These are phyloP conservation scores for Candida tetrigidarum DNA, from an alignment of 1,139 yeast genomes.

Conservation along the genomic window DNA sequence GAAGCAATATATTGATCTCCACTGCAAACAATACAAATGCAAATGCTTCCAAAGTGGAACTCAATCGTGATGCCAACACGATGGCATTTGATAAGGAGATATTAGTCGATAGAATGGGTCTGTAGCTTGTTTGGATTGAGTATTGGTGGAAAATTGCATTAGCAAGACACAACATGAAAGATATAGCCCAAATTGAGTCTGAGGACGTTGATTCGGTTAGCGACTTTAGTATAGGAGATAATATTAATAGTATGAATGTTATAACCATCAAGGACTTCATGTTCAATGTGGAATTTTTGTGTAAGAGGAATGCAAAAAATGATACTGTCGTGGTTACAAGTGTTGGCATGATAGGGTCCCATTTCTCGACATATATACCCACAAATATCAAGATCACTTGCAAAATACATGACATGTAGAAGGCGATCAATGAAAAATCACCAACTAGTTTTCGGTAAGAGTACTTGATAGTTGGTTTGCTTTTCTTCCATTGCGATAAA, in stretches of 20 bases:
- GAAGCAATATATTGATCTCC: constrained; percentile 72
- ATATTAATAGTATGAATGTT: constrained; percentile 68
- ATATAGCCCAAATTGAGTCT: constrained; percentile 94
- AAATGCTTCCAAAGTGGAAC: constrained; percentile 76
- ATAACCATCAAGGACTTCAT: constrained; percentile 70
- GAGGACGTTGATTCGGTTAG: constrained; percentile 88
- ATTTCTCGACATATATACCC: constrained; percentile 51
- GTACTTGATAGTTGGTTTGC: constrained; percentile 73
- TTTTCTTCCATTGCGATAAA: constrained; percentile 75
- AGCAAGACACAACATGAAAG: constrained; percentile 73
- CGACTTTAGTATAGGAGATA: constrained; percentile 90
- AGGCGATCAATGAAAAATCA: constrained; percentile 71
- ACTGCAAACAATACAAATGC: constrained; percentile 78
- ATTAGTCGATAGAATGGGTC: constrained; percentile 79
- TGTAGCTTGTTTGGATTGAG: constrained; percentile 46
- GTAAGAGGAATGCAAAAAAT: constrained; percentile 28
- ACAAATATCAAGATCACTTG: constrained; percentile 66
- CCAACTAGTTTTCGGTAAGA: constrained; percentile 62
- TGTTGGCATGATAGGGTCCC: constrained; percentile 50
- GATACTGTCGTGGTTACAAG: constrained; percentile 27
- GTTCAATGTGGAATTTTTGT: constrained; percentile 15
- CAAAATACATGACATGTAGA: constrained; percentile 65
- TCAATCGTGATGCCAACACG: constrained; percentile 83
- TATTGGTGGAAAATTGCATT: constrained; percentile 75
- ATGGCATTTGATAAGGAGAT: constrained; percentile 85